A percentile compares a stretch with the other conserved stretches of the same genome.
phyloP scores from a whole-genome alignment of 73 alveolate genomes.

The Paramecium bursaria region DNA sequence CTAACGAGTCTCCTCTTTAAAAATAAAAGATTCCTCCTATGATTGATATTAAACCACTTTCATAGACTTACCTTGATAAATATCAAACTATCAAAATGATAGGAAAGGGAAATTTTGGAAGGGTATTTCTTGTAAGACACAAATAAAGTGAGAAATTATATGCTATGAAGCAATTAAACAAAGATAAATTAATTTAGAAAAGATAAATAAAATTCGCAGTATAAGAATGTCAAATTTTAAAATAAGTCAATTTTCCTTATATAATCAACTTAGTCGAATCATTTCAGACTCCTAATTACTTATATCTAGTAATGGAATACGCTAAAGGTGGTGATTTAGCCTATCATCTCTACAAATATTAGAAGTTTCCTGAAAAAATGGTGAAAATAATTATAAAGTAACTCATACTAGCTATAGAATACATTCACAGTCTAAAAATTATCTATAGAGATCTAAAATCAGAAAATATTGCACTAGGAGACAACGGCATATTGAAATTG shows the following conservation, averaged over 20 bases:
- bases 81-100: conserved; percentile 75
- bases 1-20: no score
- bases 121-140: conserved; percentile 80
- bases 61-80: no score
- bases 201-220: conserved; percentile 78
- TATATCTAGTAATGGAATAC: conserved; percentile 84
- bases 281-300: conserved; percentile 78
- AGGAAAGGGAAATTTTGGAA: conserved; percentile 92
- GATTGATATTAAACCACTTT: no score
- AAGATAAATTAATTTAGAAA: conserved; percentile 77
- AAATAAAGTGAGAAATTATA: conserved; percentile 75
- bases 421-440: conserved; percentile 76
- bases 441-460: conserved; percentile 87
- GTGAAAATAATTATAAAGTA: conserved; percentile 76
- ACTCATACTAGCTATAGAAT: conserved; percentile 79
- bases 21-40: no score
- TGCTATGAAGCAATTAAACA: conserved; percentile 89
- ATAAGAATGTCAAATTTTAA: conserved; percentile 76
- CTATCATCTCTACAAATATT: conserved; percentile 67
- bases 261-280: conserved; percentile 73
- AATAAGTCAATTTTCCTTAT: conserved; percentile 73
- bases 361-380: conserved; percentile 67
- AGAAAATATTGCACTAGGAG: conserved; percentile 76
- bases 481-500: conserved; percentile 74
- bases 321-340: conserved; percentile 83